These are phyloP conservation scores for Asterophora parasitica DNA, from an alignment of 768 basidiomycete species.

Conservation along the genomic window DNA sequence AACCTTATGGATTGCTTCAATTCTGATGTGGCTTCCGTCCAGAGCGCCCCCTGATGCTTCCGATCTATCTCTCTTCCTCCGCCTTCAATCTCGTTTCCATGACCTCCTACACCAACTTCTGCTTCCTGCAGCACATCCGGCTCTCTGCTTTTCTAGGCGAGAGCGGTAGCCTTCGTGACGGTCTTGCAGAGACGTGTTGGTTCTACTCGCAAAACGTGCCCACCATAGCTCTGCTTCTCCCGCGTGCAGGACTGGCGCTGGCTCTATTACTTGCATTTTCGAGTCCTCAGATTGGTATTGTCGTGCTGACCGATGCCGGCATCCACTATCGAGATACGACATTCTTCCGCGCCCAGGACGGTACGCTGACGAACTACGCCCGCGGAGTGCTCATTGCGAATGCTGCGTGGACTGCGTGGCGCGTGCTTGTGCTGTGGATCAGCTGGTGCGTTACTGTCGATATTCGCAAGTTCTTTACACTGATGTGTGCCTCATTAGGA, in stretches of 20 bases:
- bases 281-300: slow-evolving; percentile 40
- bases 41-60: slow-evolving; percentile 82
- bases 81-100: slow-evolving; percentile 73
- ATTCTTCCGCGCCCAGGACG: slow-evolving; percentile 62
- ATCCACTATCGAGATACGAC: slow-evolving; percentile 58
- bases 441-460: slow-evolving; percentile 53
- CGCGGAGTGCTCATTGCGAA: slow-evolving; percentile 78
- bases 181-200: slow-evolving; percentile 79
- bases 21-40: slow-evolving; percentile 9
- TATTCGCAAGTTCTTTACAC: background rate
- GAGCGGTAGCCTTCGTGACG: slow-evolving; percentile 38
- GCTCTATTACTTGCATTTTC: slow-evolving; percentile 69
- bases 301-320: slow-evolving; percentile 44
- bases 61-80: slow-evolving; percentile 78
- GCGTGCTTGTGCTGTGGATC: slow-evolving; percentile 57
- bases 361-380: slow-evolving; percentile 70
- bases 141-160: slow-evolving; percentile 59
- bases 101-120: slow-evolving; percentile 78
- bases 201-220: slow-evolving; percentile 83
- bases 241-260: slow-evolving; percentile 72
- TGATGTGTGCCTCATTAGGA: slow-evolving; percentile 33
- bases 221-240: slow-evolving; percentile 76
- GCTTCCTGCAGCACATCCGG: slow-evolving; percentile 79
- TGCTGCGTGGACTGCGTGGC: slow-evolving; percentile 78
- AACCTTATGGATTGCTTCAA: slow-evolving; percentile 14